Percentiles rank a stretch among this genome's conserved stretches.
phyloP scores from a whole-genome alignment of 1,284 basidiomycete species.

The Taiwanofungus camphoratus region DNA sequence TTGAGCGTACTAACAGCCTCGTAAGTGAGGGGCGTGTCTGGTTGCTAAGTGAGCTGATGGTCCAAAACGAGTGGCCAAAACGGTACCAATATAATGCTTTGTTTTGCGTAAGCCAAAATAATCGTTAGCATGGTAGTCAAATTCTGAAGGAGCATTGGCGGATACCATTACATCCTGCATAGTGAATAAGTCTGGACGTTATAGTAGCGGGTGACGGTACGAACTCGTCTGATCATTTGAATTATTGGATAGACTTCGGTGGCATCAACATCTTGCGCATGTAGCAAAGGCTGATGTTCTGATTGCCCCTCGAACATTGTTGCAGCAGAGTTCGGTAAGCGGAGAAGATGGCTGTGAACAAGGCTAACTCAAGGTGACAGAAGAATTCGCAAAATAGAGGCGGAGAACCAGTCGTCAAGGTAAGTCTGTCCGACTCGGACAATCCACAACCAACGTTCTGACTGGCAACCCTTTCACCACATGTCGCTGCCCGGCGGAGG shows the following conservation, averaged over 20 bases:
- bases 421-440: too few species aligned
- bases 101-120: background rate
- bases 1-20: constrained; percentile 47
- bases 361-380: too few species aligned
- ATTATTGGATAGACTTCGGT: constrained; percentile 71
- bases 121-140: too few species aligned
- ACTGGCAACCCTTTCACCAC: too few species aligned
- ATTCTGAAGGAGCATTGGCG: too few species aligned
- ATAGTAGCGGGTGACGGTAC: constrained; percentile 17
- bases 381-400: too few species aligned
- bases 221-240: constrained; percentile 58
- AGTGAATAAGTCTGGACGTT: constrained; percentile 4
- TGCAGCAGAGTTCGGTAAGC: background rate
- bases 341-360: too few species aligned
- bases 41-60: background rate
- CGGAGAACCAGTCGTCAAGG: too few species aligned
- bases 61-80: background rate
- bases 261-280: constrained; percentile 41
- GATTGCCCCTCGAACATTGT: constrained; percentile 23
- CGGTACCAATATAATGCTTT: constrained; percentile 58
- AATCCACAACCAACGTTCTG: too few species aligned
- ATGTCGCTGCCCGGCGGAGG: too few species aligned
- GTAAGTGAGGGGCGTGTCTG: constrained; percentile 73
- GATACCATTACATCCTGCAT: constrained; percentile 56
- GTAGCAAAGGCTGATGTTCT: constrained; percentile 32